Percentiles rank a stretch among this genome's conserved stretches.
Conservation (phyloP, 805 yeast species). For the Suhomyces emberorum region DNA sequence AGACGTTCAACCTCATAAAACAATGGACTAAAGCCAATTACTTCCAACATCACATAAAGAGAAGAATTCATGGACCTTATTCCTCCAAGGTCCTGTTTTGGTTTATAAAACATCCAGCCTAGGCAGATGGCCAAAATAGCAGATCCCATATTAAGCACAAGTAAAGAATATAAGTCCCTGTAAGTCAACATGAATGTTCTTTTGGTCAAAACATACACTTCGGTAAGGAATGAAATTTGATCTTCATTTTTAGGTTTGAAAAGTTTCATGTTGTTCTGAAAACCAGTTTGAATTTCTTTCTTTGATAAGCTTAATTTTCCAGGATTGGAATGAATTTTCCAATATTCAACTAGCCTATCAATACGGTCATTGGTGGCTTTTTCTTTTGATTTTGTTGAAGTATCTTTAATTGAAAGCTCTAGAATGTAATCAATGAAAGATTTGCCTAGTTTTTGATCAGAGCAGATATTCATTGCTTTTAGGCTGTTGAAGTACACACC, state of each 20-base stretch:
- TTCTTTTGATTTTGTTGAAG: slow-evolving; percentile 25
- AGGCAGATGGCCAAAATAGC: slow-evolving; percentile 53
- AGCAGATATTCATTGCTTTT: slow-evolving; percentile 10
- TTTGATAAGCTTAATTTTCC: slow-evolving; percentile 3
- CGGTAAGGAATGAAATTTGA: slow-evolving; percentile 25
- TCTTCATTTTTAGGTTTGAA: slow-evolving; percentile 16
- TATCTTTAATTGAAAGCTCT: slow-evolving; percentile 36
- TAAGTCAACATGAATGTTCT: slow-evolving; percentile 31
- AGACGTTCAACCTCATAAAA: slow-evolving; percentile 38
- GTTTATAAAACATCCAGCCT: slow-evolving; percentile 77
- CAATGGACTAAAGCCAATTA: slow-evolving; percentile 39
- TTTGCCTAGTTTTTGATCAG: slow-evolving; percentile 5
- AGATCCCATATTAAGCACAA: slow-evolving; percentile 39
- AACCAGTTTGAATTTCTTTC: slow-evolving; percentile 14
- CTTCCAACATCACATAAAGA: slow-evolving; percentile 37
- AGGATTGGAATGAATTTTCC: slow-evolving; percentile 18
- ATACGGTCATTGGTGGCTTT: slow-evolving; percentile 20
- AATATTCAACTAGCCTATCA: slow-evolving; percentile 20
- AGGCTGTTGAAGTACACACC: slow-evolving; percentile 45
- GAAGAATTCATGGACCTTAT: slow-evolving; percentile 51
- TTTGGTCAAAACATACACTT: slow-evolving; percentile 31
- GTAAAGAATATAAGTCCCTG: slow-evolving; percentile 31
- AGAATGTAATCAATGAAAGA: slow-evolving; percentile 31
- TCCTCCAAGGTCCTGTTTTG: slow-evolving; percentile 58
- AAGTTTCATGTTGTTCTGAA: slow-evolving; percentile 15